Evolutionary conservation across 2,329 filamentous ascomycete species (phyloP), one percentile per base, ranked within the genome.

Genomic region (Ilyonectria robusta): DNA sequence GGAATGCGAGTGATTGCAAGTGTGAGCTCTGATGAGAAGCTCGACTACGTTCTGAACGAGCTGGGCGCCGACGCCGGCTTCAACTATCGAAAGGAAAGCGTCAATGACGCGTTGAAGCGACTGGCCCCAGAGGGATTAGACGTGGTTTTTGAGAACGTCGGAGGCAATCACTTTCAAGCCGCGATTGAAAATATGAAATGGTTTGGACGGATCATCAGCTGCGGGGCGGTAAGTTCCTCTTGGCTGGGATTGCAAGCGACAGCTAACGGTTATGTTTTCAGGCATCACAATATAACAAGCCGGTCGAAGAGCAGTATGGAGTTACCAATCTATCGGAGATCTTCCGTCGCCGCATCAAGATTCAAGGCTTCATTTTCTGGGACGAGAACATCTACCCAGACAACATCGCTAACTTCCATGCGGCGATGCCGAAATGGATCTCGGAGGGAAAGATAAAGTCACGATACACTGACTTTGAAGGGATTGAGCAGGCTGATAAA

Each of bases 41-140:
- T 93, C 42, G 87, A 91, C 17, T 94, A 89, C 80, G 75, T 85
- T 48, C 69, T 72, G 17, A 78, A 82, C 59, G 81, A 84, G 70
- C 78, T 85, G 3, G 84, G 83, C 31, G 85, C 82, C 68, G 83
- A 85, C 59, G 81, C 69, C 21, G 93, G 90, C 13, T 94, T 94
- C 82, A 95, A 95, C 84, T 95, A 95, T 86, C 94, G 94, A 86
- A 93, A 88, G 68, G 92, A 94, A 82, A 88, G 87, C 74, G 85
- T 92, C 0, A 76, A 81, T 0, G 89, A 91, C n/a, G 92, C 92
- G 0, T 84, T 95, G 59, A 80, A 84, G 70, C 86, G 92, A 66
- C 84, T 94, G 33, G 92, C 92, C 0, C 92, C 92, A 0, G 81
- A 93, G 15, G 93, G 93, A 4, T 85, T 95, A 67, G 92, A 95